Percentiles rank a stretch among this genome's conserved stretches.
Conservation (phyloP, 768 basidiomycete species). For the Dendrothele bispora region DNA sequence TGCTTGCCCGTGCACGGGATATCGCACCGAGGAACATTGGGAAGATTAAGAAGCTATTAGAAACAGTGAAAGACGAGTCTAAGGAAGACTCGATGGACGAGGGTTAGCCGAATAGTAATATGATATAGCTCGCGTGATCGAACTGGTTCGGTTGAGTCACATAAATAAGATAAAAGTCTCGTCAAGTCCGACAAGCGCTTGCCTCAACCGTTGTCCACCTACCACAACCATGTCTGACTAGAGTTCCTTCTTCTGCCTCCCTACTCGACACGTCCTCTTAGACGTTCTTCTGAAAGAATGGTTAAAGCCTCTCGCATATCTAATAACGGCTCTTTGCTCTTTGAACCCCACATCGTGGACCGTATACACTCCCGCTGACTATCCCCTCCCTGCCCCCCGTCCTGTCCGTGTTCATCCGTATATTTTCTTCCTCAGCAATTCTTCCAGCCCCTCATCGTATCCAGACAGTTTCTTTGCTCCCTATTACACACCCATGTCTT, state of each 20-base stretch:
- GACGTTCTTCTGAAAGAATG: slow-evolving; percentile 62
- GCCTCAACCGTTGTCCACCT: slow-evolving; percentile 8
- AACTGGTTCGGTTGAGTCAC: slow-evolving; percentile 6
- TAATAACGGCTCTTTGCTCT: slow-evolving; percentile 84
- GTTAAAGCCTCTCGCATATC: slow-evolving; percentile 79
- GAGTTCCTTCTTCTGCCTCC: slow-evolving; percentile 17
- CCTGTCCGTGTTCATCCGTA: not conserved
- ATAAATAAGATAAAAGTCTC: not conserved
- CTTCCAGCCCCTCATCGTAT: not conserved
- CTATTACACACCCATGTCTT: slow-evolving; percentile 41
- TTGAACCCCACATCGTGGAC: slow-evolving; percentile 85
- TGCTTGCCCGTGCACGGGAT: slow-evolving; percentile 90
- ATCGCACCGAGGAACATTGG: slow-evolving; percentile 87
- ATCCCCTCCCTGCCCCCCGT: slow-evolving; percentile 20
- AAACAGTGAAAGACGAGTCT: slow-evolving; percentile 61
- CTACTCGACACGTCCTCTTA: slow-evolving; percentile 34
- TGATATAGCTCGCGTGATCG: slow-evolving; percentile 2
- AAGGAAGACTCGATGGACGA: slow-evolving; percentile 75
- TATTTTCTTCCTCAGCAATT: not conserved
- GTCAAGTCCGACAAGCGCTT: not conserved
- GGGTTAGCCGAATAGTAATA: slow-evolving; percentile 57
- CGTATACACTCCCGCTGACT: slow-evolving; percentile 68
- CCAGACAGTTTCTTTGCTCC: not conserved
- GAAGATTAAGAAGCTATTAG: slow-evolving; percentile 80
- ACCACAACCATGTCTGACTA: slow-evolving; percentile 11